These are phyloP conservation scores for Fragilaria radians DNA, from an alignment of 108 stramenopile species.

Conservation along the genomic window DNA sequence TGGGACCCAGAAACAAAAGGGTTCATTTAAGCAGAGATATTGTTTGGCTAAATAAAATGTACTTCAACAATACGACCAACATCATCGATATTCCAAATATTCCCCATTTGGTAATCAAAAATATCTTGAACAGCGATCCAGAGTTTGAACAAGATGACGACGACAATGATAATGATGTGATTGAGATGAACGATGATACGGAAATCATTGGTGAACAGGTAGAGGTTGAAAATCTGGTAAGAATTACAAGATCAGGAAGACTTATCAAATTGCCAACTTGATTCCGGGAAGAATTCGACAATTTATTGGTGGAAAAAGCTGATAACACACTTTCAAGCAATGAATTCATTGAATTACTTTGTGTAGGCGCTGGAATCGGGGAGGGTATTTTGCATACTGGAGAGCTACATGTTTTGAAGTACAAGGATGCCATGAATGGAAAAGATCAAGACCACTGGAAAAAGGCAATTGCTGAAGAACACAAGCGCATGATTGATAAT, in stretches of 20 bases:
- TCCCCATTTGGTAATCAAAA: not conserved
- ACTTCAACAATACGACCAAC: not conserved
- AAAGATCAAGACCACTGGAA: conserved; percentile 24
- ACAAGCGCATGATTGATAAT: conserved; percentile 23
- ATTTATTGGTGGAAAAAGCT: too few relatives aligned
- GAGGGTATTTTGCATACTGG: too few relatives aligned
- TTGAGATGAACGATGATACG: not conserved
- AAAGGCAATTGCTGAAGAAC: conserved; percentile 28
- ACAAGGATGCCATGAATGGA: conserved; percentile 27
- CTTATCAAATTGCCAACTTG: not conserved
- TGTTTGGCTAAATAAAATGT: conserved; percentile 28
- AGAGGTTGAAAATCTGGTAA: too few relatives aligned
- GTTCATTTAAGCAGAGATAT: conserved; percentile 18
- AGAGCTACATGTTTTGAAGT: conserved; percentile 36
- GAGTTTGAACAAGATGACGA: conserved; percentile 7
- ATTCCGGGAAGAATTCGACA: too few relatives aligned
- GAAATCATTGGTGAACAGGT: conserved; percentile 4
- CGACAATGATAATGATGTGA: not conserved
- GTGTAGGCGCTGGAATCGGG: too few relatives aligned
- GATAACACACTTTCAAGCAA: too few relatives aligned
- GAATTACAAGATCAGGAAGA: not conserved
- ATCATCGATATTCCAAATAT: not conserved
- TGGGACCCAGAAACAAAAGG: conserved; percentile 12
- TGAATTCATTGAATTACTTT: too few relatives aligned
- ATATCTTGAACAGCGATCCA: not conserved